These are phyloP conservation scores for Phytophthora ramorum DNA, from an alignment of 352 stramenopile genomes.

Conservation along the genomic window DNA sequence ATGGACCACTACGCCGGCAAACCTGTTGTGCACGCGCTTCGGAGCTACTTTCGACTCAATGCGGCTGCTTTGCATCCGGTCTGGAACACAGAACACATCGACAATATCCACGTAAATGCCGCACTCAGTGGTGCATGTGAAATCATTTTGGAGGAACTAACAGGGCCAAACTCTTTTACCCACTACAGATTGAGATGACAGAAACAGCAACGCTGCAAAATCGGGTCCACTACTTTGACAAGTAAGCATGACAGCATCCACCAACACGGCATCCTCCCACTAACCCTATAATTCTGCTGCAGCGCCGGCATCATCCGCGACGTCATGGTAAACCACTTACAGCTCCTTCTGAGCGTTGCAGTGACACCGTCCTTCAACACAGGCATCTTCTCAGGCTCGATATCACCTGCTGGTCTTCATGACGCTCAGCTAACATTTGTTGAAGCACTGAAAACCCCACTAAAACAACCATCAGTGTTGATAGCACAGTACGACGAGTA, in stretches of 20 bases:
- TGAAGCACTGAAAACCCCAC: constrained; percentile 6
- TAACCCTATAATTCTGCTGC: background rate
- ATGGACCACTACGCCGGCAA: constrained; percentile 91
- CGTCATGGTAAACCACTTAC: constrained; percentile 86
- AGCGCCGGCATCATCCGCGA: constrained; percentile 82
- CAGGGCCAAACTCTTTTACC: background rate
- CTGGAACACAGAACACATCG: constrained; percentile 40
- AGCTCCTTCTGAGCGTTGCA: constrained; percentile 56
- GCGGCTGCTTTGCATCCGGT: constrained; percentile 31
- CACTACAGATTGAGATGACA: constrained; percentile 63
- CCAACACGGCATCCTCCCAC: background rate
- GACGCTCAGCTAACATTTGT: constrained; percentile 31
- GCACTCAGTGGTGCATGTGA: background rate
- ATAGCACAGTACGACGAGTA: constrained; percentile 53
- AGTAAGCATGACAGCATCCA: constrained; percentile 33
- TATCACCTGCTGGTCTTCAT: constrained; percentile 1
- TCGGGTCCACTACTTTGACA: constrained; percentile 75
- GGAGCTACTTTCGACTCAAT: constrained; percentile 63
- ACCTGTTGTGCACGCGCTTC: constrained; percentile 58
- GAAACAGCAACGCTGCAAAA: constrained; percentile 70
- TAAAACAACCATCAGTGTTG: background rate
- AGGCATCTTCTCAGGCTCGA: background rate
- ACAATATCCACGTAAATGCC: constrained; percentile 27
- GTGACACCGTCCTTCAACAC: constrained; percentile 42
- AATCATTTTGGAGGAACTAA: background rate